phyloP scores from a whole-genome alignment of 495 filamentous ascomycete genomes.

The Penicillium canescens region DNA sequence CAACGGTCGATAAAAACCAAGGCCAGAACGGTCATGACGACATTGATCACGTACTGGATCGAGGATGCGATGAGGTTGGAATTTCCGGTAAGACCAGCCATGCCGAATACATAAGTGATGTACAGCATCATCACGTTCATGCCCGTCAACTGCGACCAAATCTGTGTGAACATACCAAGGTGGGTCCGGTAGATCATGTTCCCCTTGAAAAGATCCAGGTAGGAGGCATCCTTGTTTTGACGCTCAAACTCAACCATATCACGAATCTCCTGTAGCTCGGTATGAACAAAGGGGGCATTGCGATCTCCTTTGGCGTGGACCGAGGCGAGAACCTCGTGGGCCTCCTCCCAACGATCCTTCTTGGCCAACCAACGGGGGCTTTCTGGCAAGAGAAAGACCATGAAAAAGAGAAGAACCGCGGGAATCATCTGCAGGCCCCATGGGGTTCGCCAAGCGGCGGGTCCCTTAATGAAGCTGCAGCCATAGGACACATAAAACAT shows the following conservation, averaged over 20 bases:
- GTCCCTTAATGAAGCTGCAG: constrained; percentile 61
- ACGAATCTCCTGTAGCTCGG: constrained; percentile 70
- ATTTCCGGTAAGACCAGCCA: constrained; percentile 63
- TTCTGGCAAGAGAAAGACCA: constrained; percentile 65
- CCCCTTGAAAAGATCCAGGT: constrained; percentile 67
- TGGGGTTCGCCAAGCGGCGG: constrained; percentile 66
- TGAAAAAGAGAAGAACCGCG: constrained; percentile 58
- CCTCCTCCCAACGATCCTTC: constrained; percentile 71
- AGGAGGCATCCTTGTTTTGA: constrained; percentile 59
- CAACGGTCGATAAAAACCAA: constrained; percentile 62
- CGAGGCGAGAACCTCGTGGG: constrained; percentile 57
- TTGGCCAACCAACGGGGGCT: constrained; percentile 74
- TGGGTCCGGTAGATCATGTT: constrained; percentile 74
- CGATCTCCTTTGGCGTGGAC: constrained; percentile 66
- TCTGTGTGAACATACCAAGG: constrained; percentile 76
- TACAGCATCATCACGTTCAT: constrained; percentile 87
- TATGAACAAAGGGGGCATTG: constrained; percentile 58
- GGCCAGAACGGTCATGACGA: constrained; percentile 53
- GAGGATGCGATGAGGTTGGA: constrained; percentile 62
- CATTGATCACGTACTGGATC: constrained; percentile 72
- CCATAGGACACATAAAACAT: constrained; percentile 59
- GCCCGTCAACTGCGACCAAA: constrained; percentile 82
- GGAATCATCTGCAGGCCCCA: constrained; percentile 76
- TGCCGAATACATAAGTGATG: constrained; percentile 67
- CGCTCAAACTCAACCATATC: constrained; percentile 71